Evolutionary conservation across 2,329 filamentous ascomycete genomes (phyloP), one percentile per base, ranked within the genome.

Genomic region (Neopestalotiopsis sp.): DNA sequence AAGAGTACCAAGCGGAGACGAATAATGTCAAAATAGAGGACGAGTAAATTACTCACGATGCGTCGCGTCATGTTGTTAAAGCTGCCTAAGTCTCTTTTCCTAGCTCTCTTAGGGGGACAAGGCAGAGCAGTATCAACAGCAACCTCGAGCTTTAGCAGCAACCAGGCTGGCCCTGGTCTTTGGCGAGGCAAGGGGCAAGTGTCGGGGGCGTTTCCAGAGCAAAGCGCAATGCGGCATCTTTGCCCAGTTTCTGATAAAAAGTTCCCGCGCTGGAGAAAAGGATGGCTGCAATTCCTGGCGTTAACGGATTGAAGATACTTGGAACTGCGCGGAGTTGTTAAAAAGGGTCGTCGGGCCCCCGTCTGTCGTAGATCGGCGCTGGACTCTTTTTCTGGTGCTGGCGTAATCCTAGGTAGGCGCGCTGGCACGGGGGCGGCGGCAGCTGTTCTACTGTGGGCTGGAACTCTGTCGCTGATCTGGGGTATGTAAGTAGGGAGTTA

Each of bases 1-100:
- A 66, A 32, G 64, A 66, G 62, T 65, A 52, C 30, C 32, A n/a
- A 32, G 9, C 13, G 6, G 2, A 40, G n/a, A 42, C 42, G 45
- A 12, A 52, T 34, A 1, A 28, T 14, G 12, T 30, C 52, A 9
- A 52, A 12, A n/a, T 28, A 28, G 24, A 49, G 17, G 57, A 10
- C 7, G 63, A 40, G n/a, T 52, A 20, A 2, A 32, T 14, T 20
- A 74, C 76, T 72, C 72, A 78, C 77, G 70, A 79, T 79, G 56
- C 77, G 76, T 74, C 77, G 76, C 72, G 77, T 78, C 77, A 79
- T 79, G 71, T 69, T 77, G 72, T 68, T 68, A 67, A 68, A 69
- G 65, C 68, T 68, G 60, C 20, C 65, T 1, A 6, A 7, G 6
- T 38, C 6, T 38, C 34, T 38, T 38, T 10, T 38, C 6, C 34